Conservation (phyloP, 805 yeast genomes). For the Starmerella ratchasimensis region DNA sequence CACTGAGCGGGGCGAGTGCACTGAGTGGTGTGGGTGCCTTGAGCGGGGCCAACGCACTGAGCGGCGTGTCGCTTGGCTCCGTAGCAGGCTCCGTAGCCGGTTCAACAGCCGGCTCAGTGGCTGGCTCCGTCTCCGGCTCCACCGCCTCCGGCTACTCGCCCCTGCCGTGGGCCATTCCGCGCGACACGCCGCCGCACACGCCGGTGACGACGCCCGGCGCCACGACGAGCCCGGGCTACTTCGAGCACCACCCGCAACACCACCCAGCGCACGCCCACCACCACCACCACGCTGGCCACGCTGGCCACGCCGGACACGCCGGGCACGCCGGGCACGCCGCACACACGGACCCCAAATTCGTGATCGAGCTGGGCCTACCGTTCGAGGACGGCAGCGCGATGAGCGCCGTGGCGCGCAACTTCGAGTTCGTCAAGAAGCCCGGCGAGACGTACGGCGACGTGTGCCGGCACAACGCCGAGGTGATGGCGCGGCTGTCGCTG, state of each 20-base stretch:
- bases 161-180: not conserved
- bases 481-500: constrained; percentile 24
- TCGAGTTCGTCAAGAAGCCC: constrained; percentile 27
- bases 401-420: constrained; percentile 15
- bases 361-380: constrained; percentile 35
- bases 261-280: not conserved
- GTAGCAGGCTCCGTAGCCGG: not conserved
- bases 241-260: not conserved
- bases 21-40: too few species aligned
- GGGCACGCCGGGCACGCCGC: not conserved
- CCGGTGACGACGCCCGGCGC: not conserved
- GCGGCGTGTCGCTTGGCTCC: not conserved
- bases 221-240: not conserved
- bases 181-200: not conserved
- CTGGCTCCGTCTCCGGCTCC: constrained; percentile 1
- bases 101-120: not conserved
- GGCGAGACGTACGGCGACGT: constrained; percentile 40
- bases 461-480: constrained; percentile 43
- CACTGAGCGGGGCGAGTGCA: too few species aligned
- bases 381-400: constrained; percentile 22
- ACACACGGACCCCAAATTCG: constrained; percentile 2
- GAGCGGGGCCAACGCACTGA: too few species aligned
- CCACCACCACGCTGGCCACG: not conserved
- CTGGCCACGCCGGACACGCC: not conserved
- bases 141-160: not conserved